Percentiles rank a stretch among this genome's conserved stretches.
Evolutionary conservation across 768 basidiomycete genomes (phyloP).

Genomic region (Leccinum arenicola): DNA sequence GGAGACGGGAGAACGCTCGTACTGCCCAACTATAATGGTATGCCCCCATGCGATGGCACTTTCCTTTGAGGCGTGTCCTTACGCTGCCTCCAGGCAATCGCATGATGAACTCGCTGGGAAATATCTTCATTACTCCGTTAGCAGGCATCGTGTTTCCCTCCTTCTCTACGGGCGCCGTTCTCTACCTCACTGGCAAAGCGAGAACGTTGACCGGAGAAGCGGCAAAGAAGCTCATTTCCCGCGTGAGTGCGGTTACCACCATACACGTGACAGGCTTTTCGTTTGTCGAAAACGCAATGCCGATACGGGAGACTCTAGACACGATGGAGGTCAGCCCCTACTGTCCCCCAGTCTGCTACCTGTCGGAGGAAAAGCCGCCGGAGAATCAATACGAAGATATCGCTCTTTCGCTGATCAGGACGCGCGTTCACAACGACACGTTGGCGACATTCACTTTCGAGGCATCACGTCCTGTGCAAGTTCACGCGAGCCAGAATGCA

Average conservation of each 20-base stretch:
- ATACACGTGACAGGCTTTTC: constrained; percentile 50
- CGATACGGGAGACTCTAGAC: constrained; percentile 42
- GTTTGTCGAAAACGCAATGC: constrained; percentile 52
- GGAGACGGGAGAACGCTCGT: constrained; percentile 53
- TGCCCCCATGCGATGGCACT: neutral
- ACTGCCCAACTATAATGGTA: constrained; percentile 62
- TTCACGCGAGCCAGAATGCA: constrained; percentile 46
- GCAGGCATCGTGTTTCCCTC: constrained; percentile 57
- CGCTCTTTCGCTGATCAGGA: constrained; percentile 26
- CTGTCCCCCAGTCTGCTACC: constrained; percentile 53
- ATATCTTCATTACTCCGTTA: constrained; percentile 53
- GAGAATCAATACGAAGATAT: constrained; percentile 28
- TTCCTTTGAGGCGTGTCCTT: neutral
- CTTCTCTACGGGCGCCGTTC: constrained; percentile 51
- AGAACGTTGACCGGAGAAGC: constrained; percentile 45
- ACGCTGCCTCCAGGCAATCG: constrained; percentile 46
- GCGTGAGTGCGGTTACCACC: constrained; percentile 43
- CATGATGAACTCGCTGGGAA: constrained; percentile 61
- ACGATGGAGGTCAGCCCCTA: constrained; percentile 44
- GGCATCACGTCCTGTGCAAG: constrained; percentile 25
- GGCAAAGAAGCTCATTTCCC: constrained; percentile 52
- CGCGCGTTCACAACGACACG: constrained; percentile 24
- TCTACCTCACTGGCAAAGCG: constrained; percentile 60
- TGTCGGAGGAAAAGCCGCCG: constrained; percentile 45
- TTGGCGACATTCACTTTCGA: constrained; percentile 57